Percentiles rank a stretch among this genome's conserved stretches.
phyloP scores from a whole-genome alignment of 202 grass and related monocot species.

The Cymbopogon flexuosus region DNA sequence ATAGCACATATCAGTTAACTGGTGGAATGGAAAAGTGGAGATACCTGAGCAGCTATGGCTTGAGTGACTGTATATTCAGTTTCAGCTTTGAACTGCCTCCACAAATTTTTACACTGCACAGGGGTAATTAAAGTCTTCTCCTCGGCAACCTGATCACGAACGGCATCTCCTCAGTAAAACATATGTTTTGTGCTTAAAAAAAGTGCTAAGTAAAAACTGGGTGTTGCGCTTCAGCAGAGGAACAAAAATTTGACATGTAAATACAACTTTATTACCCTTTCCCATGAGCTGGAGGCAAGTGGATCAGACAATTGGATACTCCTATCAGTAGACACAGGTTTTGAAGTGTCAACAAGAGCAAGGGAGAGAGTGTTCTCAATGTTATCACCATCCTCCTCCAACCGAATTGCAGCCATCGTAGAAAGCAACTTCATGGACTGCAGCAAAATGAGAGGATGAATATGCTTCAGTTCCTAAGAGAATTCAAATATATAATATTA shows the following conservation, averaged over 20 bases:
- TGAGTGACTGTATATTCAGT: constrained; percentile 94
- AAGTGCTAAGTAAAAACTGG: not conserved
- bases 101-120: constrained; percentile 90
- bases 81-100: constrained; percentile 95
- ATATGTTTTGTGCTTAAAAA: constrained; percentile 37
- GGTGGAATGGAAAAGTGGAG: not conserved
- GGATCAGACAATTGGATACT: constrained; percentile 74
- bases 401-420: constrained; percentile 78
- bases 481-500: not conserved
- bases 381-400: constrained; percentile 77
- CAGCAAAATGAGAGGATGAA: constrained; percentile 14
- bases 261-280: constrained; percentile 57
- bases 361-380: constrained; percentile 73
- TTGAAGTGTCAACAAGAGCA: constrained; percentile 66
- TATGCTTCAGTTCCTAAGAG: constrained; percentile 1
- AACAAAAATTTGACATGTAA: constrained; percentile 2
- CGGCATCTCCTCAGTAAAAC: constrained; percentile 23
- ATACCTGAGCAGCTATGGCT: constrained; percentile 95
- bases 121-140: constrained; percentile 88
- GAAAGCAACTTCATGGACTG: constrained; percentile 98
- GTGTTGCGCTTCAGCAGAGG: constrained; percentile 15
- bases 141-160: constrained; percentile 51
- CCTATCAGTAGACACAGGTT: constrained; percentile 55
- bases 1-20: constrained; percentile 6
- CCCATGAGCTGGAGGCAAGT: constrained; percentile 93